These are phyloP conservation scores for Colletotrichum ledebouriae DNA, from an alignment of 2,329 filamentous ascomycete species.

Conservation along the genomic window DNA sequence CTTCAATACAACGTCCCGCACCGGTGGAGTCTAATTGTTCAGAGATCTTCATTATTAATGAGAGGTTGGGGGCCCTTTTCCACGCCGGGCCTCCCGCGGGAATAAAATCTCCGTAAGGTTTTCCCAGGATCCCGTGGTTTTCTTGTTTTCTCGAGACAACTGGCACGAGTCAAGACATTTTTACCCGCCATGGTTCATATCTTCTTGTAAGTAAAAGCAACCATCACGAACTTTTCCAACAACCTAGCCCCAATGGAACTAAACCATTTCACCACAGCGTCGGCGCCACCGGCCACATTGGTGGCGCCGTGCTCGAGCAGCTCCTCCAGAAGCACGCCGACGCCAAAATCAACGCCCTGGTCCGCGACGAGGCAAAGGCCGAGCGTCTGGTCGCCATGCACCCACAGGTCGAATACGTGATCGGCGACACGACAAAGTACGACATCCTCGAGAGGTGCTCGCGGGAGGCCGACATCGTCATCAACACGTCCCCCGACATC, in stretches of 20 bases:
- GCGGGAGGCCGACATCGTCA: slow-evolving; percentile 18
- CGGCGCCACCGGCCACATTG: slow-evolving; percentile 26
- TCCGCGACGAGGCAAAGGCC: slow-evolving; percentile 25
- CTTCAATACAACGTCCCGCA: slow-evolving; percentile 4
- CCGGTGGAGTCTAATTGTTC: slow-evolving; percentile 15
- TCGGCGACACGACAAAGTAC: slow-evolving; percentile 13
- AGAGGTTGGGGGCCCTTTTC: slow-evolving; percentile 10
- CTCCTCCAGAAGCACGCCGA: slow-evolving; percentile 14
- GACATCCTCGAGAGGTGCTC: slow-evolving; percentile 14
- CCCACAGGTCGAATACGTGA: slow-evolving; percentile 5
- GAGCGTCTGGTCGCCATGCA: slow-evolving; percentile 16
- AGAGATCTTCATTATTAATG: slow-evolving; percentile 21
- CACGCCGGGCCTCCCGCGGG: neutral
- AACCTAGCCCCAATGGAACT: too few species aligned
- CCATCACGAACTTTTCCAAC: neutral
- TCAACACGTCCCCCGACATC: slow-evolving; percentile 26
- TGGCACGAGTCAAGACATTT: neutral
- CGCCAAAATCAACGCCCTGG: slow-evolving; percentile 17
- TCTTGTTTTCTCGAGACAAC: neutral
- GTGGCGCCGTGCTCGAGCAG: slow-evolving; percentile 15
- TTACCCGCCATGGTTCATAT: slow-evolving; percentile 20
- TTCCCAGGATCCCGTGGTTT: slow-evolving; percentile 8
- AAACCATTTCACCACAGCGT: neutral
- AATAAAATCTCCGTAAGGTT: slow-evolving; percentile 17
- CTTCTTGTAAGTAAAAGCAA: slow-evolving; percentile 9